Percentiles rank a stretch among this genome's conserved stretches.
phyloP scores from a whole-genome alignment of 2,329 filamentous ascomycete species.

The Colletotrichum cereale region DNA sequence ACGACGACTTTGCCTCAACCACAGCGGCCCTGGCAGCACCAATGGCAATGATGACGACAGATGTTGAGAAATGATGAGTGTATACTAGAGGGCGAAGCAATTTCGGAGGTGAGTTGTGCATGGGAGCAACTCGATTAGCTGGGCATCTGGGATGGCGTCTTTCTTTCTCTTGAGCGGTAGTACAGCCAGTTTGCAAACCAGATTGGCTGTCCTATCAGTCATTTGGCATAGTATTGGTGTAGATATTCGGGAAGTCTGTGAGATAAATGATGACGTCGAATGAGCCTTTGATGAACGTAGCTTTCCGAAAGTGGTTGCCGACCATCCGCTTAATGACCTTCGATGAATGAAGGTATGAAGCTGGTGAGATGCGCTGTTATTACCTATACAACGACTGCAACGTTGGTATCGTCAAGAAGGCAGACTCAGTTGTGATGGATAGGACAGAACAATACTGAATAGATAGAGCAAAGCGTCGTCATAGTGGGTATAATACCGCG shows the following conservation, averaged over 20 bases:
- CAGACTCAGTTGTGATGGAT: not conserved
- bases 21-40: not conserved
- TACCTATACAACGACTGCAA: not conserved
- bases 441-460: not conserved
- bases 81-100: conserved; percentile 24
- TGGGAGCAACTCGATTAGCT: not conserved
- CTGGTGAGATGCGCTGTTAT: not conserved
- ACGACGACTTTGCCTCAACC: conserved; percentile 27
- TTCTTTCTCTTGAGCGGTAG: not conserved
- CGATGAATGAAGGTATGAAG: not conserved
- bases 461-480: not conserved
- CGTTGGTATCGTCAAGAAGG: not conserved
- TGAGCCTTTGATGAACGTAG: not conserved
- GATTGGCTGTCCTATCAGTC: conserved; percentile 9
- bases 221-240: conserved; percentile 33
- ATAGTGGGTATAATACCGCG: not conserved
- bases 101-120: conserved; percentile 24
- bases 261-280: conserved; percentile 12
- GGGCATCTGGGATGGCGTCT: not conserved
- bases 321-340: not conserved
- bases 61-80: conserved; percentile 24
- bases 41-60: conserved; percentile 26
- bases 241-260: conserved; percentile 15
- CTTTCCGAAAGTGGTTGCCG: not conserved
- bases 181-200: not conserved